phyloP scores from a whole-genome alignment of 257 asterid genomes.

The Gentiana straminea region DNA sequence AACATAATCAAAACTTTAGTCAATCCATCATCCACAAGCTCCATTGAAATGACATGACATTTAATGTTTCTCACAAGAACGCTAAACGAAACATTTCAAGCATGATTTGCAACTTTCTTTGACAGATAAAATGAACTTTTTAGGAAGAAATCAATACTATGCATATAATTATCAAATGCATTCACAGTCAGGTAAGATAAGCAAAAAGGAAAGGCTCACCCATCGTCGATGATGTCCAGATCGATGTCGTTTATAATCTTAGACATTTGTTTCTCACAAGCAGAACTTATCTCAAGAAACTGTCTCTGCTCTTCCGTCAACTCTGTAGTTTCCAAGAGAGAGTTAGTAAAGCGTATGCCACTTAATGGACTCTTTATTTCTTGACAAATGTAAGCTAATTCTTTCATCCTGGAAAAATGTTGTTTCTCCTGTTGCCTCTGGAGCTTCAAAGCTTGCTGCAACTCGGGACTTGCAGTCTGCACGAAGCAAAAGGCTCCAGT shows the following conservation, averaged over 20 bases:
- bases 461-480: conserved; percentile 69
- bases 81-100: too few species aligned
- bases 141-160: not conserved
- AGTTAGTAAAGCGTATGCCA: conserved; percentile 69
- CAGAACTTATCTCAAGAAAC: conserved; percentile 65
- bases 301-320: conserved; percentile 75
- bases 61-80: not conserved
- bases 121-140: not conserved
- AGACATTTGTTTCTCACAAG: conserved; percentile 84
- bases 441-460: conserved; percentile 48
- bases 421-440: conserved; percentile 59
- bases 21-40: not conserved
- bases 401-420: conserved; percentile 55
- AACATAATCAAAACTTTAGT: not conserved
- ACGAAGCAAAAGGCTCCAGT: conserved; percentile 87
- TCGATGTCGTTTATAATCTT: conserved; percentile 72
- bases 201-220: conserved; percentile 29
- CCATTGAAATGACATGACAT: not conserved
- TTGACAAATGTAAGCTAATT: conserved; percentile 77
- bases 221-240: conserved; percentile 56
- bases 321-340: conserved; percentile 57
- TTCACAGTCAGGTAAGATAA: not conserved
- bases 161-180: not conserved
- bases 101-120: not conserved
- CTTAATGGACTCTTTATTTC: conserved; percentile 71